Base-by-base conservation (phyloP, 176 grass and related monocot species). In the Aegilops tauschii region DNA sequence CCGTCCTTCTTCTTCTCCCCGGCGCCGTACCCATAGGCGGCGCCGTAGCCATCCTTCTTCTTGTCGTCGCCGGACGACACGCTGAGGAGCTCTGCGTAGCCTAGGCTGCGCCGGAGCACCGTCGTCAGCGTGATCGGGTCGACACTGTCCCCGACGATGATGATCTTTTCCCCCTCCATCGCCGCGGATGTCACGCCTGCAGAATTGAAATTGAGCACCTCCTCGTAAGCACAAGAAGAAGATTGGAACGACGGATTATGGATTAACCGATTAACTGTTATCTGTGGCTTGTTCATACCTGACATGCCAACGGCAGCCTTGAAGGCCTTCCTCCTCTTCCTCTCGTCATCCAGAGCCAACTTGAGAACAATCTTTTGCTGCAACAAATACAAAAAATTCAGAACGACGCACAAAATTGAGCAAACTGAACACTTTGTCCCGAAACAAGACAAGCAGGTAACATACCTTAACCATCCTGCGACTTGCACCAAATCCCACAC, bases 321-420 rank as follows among this genome's bases (percentile, higher is more conserved):
- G 73, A 96, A 90, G 85, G 89, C 94, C 82, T 92, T 96, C 77
- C 82, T 83, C 67, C 69, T 84, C 73, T 86, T 93, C 84, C 63
- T 93, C 71, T 90, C 80, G 2, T 89, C 82, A 27, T 93, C 94
- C 78, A 93, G 65, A 1, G 72, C 59, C 79, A 96, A 61, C 84
- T 88, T 96, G 50, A 96, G 78, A 9, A 93, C 85, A 74, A 96
- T 82, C 89, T 96, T 96, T 93, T 96, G 94, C 94, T 93, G 86
- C 78, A 88, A 23, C 56, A 80, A 66, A 40, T 44, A 47, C 27
- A 3, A 73, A 66, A 47, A 40, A 73, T 65, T 76, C 29, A 75
- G 21, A 44, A 14, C 56, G 21, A 79, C 13, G 47, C 1, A 77
- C 6, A 62, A 68, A 61, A 16, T 10, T 39, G 47, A 77, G 21